These are phyloP conservation scores for Neurospora cerealis DNA, from an alignment of 495 filamentous ascomycete genomes.

Conservation along the genomic window DNA sequence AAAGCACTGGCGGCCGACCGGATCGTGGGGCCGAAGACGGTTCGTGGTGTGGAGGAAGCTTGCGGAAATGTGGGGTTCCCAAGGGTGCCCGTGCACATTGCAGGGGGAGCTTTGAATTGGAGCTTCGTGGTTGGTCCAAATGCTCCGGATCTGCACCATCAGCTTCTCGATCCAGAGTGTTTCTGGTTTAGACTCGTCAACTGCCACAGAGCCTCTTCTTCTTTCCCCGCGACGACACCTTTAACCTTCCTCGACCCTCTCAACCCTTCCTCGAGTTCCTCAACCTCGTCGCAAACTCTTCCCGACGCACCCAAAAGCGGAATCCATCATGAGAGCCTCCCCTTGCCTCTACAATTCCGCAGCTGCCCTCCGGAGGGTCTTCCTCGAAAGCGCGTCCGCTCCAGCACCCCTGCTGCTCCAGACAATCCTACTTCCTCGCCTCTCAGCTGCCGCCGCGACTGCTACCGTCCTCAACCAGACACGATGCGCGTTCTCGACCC, in stretches of 20 bases:
- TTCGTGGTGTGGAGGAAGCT: not conserved
- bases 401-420: conserved; percentile 5
- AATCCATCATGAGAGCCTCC: conserved; percentile 20
- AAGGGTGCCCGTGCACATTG: not conserved
- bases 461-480: not conserved
- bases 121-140: not conserved
- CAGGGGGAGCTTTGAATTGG: not conserved
- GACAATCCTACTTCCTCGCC: conserved; percentile 7
- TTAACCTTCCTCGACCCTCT: not conserved
- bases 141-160: not conserved
- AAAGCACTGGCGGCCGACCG: not conserved
- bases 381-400: conserved; percentile 18
- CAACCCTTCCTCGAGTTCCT: not conserved
- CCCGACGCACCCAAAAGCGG: not conserved
- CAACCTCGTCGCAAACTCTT: not conserved
- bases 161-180: not conserved
- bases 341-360: conserved; percentile 31
- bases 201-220: not conserved
- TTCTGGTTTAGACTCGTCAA: not conserved
- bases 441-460: not conserved
- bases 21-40: not conserved
- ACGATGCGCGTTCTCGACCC: not conserved
- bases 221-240: not conserved
- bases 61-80: not conserved
- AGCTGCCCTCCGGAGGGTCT: conserved; percentile 28